These are phyloP conservation scores for Skeletonema menzelii DNA, from an alignment of 108 stramenopile species.

Conservation along the genomic window DNA sequence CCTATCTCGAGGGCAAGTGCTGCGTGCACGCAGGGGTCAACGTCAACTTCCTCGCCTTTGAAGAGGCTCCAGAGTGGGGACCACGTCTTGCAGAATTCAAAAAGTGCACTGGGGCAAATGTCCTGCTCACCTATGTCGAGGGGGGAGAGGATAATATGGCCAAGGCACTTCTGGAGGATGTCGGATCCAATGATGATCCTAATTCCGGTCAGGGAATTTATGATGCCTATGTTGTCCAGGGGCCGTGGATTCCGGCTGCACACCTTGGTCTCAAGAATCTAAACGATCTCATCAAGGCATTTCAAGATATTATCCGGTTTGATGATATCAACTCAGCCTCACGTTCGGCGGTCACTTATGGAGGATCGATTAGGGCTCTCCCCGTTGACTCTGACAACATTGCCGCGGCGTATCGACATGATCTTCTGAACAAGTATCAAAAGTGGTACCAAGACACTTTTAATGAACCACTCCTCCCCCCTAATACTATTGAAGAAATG, in stretches of 20 bases:
- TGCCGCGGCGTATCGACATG: constrained; percentile 43
- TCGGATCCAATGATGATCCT: constrained; percentile 26
- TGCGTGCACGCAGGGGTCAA: constrained; percentile 33
- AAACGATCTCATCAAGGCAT: constrained; percentile 22
- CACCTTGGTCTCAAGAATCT: constrained; percentile 29
- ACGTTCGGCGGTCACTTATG: constrained; percentile 29
- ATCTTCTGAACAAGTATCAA: constrained; percentile 34
- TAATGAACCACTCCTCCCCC: constrained; percentile 20
- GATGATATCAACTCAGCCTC: constrained; percentile 37
- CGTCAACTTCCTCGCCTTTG: constrained; percentile 47
- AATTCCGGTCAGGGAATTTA: constrained; percentile 39
- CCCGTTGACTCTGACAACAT: constrained; percentile 44
- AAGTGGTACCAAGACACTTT: constrained; percentile 12
- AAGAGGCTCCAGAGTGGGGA: constrained; percentile 21
- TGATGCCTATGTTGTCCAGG: constrained; percentile 48
- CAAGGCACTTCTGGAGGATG: constrained; percentile 31
- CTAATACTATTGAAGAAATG: constrained; percentile 34
- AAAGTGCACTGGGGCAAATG: constrained; percentile 40
- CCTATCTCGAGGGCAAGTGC: constrained; percentile 44
- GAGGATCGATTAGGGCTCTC: constrained; percentile 27
- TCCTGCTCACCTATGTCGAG: constrained; percentile 22
- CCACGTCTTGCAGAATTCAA: constrained; percentile 40
- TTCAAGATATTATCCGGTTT: constrained; percentile 28
- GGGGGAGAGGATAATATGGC: constrained; percentile 46
- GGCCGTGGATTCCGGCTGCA: constrained; percentile 35